Percentiles rank a stretch among this genome's conserved stretches.
These are phyloP conservation scores for Fibroporia radiculosa DNA, from an alignment of 768 basidiomycete genomes.

Conservation along the genomic window DNA sequence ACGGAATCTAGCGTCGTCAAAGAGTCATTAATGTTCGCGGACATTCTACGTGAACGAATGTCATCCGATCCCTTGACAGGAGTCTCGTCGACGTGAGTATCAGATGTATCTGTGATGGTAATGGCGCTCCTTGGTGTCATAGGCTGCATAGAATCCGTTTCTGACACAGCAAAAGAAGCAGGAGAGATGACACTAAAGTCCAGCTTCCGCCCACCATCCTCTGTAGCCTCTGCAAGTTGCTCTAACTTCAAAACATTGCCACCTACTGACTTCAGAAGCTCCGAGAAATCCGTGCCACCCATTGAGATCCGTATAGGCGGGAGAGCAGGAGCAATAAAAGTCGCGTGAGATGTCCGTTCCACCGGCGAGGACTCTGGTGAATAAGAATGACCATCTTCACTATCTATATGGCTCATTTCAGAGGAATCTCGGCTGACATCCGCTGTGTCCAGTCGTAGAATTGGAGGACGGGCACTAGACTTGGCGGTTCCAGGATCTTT, in stretches of 20 bases:
- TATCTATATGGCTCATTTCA: slow-evolving; percentile 30
- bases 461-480: slow-evolving; percentile 17
- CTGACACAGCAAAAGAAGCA: background rate
- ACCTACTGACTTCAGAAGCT: slow-evolving; percentile 54
- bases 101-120: slow-evolving; percentile 11
- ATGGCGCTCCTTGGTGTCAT: slow-evolving; percentile 20
- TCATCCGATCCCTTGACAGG: slow-evolving; percentile 13
- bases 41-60: background rate
- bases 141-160: slow-evolving; percentile 6
- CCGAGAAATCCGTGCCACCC: slow-evolving; percentile 74
- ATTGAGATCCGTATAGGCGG: slow-evolving; percentile 91
- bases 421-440: slow-evolving; percentile 16
- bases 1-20: background rate
- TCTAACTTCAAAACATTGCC: slow-evolving; percentile 40
- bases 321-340: slow-evolving; percentile 80
- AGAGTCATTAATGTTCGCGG: background rate
- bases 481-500: slow-evolving; percentile 10
- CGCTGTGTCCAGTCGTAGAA: slow-evolving; percentile 21
- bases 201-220: slow-evolving; percentile 4
- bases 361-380: slow-evolving; percentile 52
- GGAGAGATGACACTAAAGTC: slow-evolving; percentile 9
- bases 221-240: slow-evolving; percentile 29
- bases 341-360: slow-evolving; percentile 59
- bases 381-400: slow-evolving; percentile 19
- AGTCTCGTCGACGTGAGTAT: slow-evolving; percentile 10